These are phyloP conservation scores for Dryadomyces quercus-mongolicae DNA, from an alignment of 2,329 filamentous ascomycete species.

Conservation along the genomic window DNA sequence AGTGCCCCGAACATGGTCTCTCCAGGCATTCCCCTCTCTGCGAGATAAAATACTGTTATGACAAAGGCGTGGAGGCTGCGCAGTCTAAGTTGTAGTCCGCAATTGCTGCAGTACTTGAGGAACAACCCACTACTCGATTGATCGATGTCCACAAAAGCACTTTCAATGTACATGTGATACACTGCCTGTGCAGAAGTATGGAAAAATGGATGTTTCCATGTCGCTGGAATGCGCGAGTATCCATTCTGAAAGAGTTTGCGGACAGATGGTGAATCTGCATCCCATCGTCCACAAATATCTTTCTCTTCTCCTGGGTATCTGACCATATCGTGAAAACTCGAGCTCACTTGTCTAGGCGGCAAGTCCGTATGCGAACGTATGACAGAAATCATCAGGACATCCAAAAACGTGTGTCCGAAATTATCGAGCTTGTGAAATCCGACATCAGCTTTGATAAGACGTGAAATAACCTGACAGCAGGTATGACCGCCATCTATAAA, in stretches of 20 bases:
- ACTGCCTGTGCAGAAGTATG: constrained; percentile 9
- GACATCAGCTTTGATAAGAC: background rate
- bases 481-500: constrained; percentile 1
- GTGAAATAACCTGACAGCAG: background rate
- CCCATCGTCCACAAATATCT: constrained; percentile 7
- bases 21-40: background rate
- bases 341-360: background rate
- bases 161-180: background rate
- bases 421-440: background rate
- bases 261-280: constrained; percentile 1
- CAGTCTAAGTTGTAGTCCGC: background rate
- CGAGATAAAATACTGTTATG: background rate
- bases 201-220: constrained; percentile 9
- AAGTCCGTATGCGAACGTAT: constrained; percentile 3
- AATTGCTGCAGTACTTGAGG: background rate
- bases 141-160: background rate
- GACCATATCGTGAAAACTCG: background rate
- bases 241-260: constrained; percentile 3
- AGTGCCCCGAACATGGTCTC: constrained; percentile 4
- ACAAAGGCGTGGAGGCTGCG: background rate
- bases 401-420: constrained; percentile 1
- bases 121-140: background rate
- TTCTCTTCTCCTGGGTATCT: constrained; percentile 5
- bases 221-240: background rate
- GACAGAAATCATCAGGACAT: constrained; percentile 2